A percentile compares a stretch with the other conserved stretches of the same genome.
phyloP scores from a whole-genome alignment of 2,329 filamentous ascomycete species.

The Magnaporthales sp. region DNA sequence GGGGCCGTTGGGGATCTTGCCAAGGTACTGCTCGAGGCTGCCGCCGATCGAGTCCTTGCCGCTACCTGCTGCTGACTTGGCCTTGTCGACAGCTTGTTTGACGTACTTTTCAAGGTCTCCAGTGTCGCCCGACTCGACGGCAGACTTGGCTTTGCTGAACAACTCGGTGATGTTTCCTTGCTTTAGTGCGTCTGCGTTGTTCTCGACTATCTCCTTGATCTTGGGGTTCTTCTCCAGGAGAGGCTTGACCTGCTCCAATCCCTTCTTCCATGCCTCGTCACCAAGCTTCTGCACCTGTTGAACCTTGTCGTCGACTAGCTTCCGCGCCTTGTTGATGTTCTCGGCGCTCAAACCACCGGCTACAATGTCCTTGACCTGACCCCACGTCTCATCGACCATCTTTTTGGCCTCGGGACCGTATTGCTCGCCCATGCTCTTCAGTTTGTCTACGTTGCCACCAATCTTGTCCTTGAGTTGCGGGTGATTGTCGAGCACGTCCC shows the following conservation, averaged over 20 bases:
- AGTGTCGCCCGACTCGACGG: slow-evolving; percentile 51
- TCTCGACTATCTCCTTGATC: slow-evolving; percentile 62
- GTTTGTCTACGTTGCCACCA: slow-evolving; percentile 56
- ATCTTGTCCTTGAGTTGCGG: slow-evolving; percentile 65
- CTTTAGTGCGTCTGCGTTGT: slow-evolving; percentile 61
- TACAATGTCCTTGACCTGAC: slow-evolving; percentile 55
- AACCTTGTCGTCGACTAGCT: slow-evolving; percentile 61
- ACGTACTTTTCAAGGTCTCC: slow-evolving; percentile 53
- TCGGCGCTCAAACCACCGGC: slow-evolving; percentile 48
- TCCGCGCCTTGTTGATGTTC: slow-evolving; percentile 45
- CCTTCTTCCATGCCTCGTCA: slow-evolving; percentile 65
- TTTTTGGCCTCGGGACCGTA: slow-evolving; percentile 72
- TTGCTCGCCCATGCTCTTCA: slow-evolving; percentile 60
- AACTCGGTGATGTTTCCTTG: slow-evolving; percentile 56
- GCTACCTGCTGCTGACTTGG: slow-evolving; percentile 38
- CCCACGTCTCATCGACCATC: slow-evolving; percentile 63
- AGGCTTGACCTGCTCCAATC: slow-evolving; percentile 61
- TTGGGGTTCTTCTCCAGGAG: slow-evolving; percentile 69
- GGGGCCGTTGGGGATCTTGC: slow-evolving; percentile 54
- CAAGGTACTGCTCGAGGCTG: slow-evolving; percentile 52
- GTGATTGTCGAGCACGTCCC: slow-evolving; percentile 64
- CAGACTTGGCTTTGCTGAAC: slow-evolving; percentile 52
- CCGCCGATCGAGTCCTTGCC: slow-evolving; percentile 26
- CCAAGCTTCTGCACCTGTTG: slow-evolving; percentile 58
- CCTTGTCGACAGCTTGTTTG: slow-evolving; percentile 48